phyloP scores from a whole-genome alignment of 371 early-diverging fungal species.

The Parasitella parasitica region DNA sequence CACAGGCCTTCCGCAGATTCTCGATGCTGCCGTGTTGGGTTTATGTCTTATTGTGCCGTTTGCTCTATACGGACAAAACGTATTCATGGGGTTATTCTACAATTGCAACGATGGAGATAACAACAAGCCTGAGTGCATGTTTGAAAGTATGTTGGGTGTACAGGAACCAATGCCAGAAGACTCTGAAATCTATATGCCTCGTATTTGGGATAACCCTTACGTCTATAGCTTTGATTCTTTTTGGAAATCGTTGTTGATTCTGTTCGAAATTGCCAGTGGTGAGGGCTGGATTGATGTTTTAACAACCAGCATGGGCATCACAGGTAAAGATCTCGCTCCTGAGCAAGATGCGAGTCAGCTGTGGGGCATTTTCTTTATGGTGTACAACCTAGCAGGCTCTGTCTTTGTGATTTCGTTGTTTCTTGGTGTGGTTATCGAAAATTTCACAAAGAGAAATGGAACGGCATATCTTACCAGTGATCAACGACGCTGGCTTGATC shows the following conservation, averaged over 20 bases:
- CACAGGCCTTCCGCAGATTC: conserved; percentile 57
- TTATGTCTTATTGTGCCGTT: conserved; percentile 65
- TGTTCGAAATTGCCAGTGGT: conserved; percentile 69
- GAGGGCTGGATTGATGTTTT: conserved; percentile 75
- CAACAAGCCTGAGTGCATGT: conserved; percentile 42
- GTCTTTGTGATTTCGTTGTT: conserved; percentile 67
- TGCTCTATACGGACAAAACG: conserved; percentile 66
- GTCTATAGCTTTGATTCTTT: conserved; percentile 72
- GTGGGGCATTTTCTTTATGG: conserved; percentile 64
- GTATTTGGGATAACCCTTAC: conserved; percentile 66
- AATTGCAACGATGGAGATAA: conserved; percentile 55
- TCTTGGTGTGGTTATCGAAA: conserved; percentile 70
- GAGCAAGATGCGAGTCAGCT: conserved; percentile 52
- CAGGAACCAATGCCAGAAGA: conserved; percentile 40
- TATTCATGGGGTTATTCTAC: conserved; percentile 61
- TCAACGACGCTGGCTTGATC: conserved; percentile 71
- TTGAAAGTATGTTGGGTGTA: conserved; percentile 33
- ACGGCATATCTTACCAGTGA: conserved; percentile 67
- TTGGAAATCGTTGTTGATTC: conserved; percentile 53
- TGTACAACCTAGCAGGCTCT: conserved; percentile 65
- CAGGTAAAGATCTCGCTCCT: conserved; percentile 49
- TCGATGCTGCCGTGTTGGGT: conserved; percentile 60
- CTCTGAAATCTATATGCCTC: conserved; percentile 47
- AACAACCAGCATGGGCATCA: conserved; percentile 55
- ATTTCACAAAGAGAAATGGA: conserved; percentile 64